Evolutionary conservation across 352 stramenopile species (phyloP).

Genomic region (Phytophthora cryptogea): DNA sequence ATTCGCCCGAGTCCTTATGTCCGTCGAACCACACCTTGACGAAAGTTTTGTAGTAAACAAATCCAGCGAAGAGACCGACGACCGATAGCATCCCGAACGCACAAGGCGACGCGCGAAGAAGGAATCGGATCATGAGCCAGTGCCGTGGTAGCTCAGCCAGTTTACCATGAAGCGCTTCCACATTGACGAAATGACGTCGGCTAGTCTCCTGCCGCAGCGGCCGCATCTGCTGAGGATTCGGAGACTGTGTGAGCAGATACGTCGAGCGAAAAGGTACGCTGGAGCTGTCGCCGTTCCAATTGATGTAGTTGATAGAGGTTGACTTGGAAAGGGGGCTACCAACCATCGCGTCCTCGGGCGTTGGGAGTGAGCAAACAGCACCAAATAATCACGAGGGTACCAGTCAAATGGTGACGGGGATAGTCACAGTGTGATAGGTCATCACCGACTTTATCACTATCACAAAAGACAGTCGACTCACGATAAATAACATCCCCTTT

Average conservation of each 20-base stretch:
- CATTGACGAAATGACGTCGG: constrained; percentile 15
- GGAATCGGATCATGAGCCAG: constrained; percentile 59
- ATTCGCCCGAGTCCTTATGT: constrained; percentile 4
- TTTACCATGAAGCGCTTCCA: constrained; percentile 19
- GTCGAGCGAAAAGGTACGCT: constrained; percentile 10
- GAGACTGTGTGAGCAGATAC: constrained; percentile 16
- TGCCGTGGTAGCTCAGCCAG: constrained; percentile 39
- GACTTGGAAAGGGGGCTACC: neutral
- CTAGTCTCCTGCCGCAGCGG: constrained; percentile 17
- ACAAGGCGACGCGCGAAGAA: constrained; percentile 75
- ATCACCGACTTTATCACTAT: no score
- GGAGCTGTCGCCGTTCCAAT: neutral
- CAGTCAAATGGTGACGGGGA: no score
- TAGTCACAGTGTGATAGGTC: no score
- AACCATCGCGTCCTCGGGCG: no score
- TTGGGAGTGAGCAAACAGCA: no score
- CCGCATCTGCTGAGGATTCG: constrained; percentile 8
- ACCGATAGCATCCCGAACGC: constrained; percentile 40
- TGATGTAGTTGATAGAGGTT: neutral
- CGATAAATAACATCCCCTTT: no score
- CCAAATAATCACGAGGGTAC: no score
- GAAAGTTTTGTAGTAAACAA: constrained; percentile 44
- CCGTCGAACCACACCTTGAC: constrained; percentile 7
- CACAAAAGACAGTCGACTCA: no score
- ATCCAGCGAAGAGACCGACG: constrained; percentile 33